Evolutionary conservation across 2,329 filamentous ascomycete species (phyloP).

Genomic region (Plectosphaerella cucumerina): DNA sequence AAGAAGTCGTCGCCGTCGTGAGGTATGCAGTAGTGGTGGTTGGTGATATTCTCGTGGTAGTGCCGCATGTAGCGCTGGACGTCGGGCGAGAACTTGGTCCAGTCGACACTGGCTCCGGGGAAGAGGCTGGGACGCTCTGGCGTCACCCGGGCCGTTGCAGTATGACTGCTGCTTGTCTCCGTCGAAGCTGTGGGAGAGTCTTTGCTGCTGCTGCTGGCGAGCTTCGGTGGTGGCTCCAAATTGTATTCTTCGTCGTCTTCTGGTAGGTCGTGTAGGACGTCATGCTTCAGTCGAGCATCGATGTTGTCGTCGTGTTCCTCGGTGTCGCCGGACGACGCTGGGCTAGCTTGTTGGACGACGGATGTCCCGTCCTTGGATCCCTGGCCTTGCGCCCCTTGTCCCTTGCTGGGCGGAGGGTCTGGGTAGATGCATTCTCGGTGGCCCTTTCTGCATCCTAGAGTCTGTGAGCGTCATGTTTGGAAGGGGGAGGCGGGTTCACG

Average conservation of each 20-base stretch:
- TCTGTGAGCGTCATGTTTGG: slow-evolving; percentile 18
- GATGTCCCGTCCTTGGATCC: slow-evolving; percentile 32
- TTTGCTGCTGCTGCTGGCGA: slow-evolving; percentile 44
- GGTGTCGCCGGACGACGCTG: slow-evolving; percentile 50
- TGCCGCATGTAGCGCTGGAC: slow-evolving; percentile 76
- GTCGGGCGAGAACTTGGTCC: slow-evolving; percentile 61
- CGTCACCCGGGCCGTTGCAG: slow-evolving; percentile 21
- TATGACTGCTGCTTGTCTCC: slow-evolving; percentile 31
- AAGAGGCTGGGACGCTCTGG: slow-evolving; percentile 10
- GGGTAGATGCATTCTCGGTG: slow-evolving; percentile 89
- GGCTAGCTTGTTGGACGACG: slow-evolving; percentile 39
- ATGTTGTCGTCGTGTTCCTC: slow-evolving; percentile 40
- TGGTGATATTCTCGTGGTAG: slow-evolving; percentile 71
- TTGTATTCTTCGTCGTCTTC: slow-evolving; percentile 46
- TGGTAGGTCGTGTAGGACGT: slow-evolving; percentile 37
- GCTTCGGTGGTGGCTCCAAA: slow-evolving; percentile 51
- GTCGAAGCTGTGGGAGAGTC: slow-evolving; percentile 51
- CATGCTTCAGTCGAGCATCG: slow-evolving; percentile 33
- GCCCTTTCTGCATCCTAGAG: slow-evolving; percentile 80
- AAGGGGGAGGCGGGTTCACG: slow-evolving; percentile 4
- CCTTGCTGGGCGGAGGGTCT: slow-evolving; percentile 52
- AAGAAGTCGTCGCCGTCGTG: slow-evolving; percentile 71
- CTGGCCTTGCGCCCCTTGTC: slow-evolving; percentile 23
- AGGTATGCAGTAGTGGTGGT: slow-evolving; percentile 79
- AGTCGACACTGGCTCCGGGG: slow-evolving; percentile 32